Conservation (phyloP, 352 stramenopile genomes). For the Globisporangium cederbergense region DNA sequence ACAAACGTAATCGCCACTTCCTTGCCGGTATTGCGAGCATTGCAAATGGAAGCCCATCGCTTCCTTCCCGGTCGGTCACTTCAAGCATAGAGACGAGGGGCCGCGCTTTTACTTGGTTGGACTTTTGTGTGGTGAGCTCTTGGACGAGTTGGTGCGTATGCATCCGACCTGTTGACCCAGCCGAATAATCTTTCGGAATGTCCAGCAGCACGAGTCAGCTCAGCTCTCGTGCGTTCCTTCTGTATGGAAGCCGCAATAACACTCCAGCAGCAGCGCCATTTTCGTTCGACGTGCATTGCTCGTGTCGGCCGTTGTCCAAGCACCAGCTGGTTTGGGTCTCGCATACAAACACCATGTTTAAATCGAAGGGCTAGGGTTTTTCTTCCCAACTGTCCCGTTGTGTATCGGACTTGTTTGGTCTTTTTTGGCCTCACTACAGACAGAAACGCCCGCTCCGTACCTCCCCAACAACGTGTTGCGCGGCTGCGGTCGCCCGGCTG, state of each 20-base stretch:
- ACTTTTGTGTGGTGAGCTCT: not conserved
- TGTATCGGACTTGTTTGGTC: too few species aligned
- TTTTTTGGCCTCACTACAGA: too few species aligned
- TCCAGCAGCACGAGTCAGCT: not conserved
- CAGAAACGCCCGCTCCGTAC: too few species aligned
- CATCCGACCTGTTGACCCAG: too few species aligned
- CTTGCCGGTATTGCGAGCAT: not conserved
- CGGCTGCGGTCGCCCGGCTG: too few species aligned
- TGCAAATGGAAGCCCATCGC: not conserved
- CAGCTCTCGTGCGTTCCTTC: not conserved
- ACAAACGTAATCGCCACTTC: not conserved
- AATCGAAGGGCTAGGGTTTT: not conserved
- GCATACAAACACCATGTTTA: not conserved
- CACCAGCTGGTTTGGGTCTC: not conserved
- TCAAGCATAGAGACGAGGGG: not conserved
- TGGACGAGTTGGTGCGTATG: not conserved
- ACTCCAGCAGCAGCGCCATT: not conserved
- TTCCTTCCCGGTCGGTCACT: not conserved
- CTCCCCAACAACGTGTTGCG: too few species aligned
- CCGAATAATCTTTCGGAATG: not conserved
- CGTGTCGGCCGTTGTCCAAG: not conserved
- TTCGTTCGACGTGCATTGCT: not conserved
- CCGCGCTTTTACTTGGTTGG: not conserved
- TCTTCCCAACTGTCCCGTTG: too few species aligned
- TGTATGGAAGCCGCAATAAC: not conserved